Evolutionary conservation across 2,329 filamentous ascomycete genomes (phyloP), one percentile per base, ranked within the genome.

Genomic region (Verticillium isaacii): DNA sequence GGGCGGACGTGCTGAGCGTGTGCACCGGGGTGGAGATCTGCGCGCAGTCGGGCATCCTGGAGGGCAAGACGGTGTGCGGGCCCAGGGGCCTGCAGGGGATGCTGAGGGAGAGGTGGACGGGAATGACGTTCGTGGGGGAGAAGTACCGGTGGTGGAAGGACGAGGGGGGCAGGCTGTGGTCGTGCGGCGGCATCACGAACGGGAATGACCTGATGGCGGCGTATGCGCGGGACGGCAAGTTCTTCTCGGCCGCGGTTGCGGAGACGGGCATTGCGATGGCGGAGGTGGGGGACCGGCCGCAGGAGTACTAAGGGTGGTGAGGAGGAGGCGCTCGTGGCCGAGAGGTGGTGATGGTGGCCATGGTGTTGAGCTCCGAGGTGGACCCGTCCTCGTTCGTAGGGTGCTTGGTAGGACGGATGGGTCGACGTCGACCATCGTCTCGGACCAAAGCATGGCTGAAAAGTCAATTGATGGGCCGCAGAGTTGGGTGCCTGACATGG

Each of bases 161-260:
- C 41, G 74, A 77, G 61, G 82, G 85, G 64, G 82, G 81, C 11
- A 84, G 81, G 65, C 69, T 85, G 50, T 85, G 83, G 83, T 80
- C 78, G 11, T 19, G 14, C 82, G 80, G 81, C n/a, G 81, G 80
- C 58, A 72, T 85, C 60, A 85, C 82, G 14, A 85, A 85, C 63
- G 82, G 82, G 36, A 84, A 85, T 65, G 83, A 85, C 62, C 74
- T 85, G 60, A 78, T 84, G 55, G 78, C 79, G 19, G 82, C 81
- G 2, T 85, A 85, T 67, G 77, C 77, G 9, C 76, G 80, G 39
- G 61, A 56, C 39, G 74, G 73, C 54, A 73, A 75, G 60, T 75
- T 76, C 60, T 81, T 83, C 67, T 75, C 80, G 0, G 66, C 63
- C 5, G 69, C 77, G 0, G 64, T 83, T 17, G 80, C 74, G 11